Evolutionary conservation across 2,329 filamentous ascomycete genomes (phyloP).

Genomic region (Aspergillus quadricinctus): DNA sequence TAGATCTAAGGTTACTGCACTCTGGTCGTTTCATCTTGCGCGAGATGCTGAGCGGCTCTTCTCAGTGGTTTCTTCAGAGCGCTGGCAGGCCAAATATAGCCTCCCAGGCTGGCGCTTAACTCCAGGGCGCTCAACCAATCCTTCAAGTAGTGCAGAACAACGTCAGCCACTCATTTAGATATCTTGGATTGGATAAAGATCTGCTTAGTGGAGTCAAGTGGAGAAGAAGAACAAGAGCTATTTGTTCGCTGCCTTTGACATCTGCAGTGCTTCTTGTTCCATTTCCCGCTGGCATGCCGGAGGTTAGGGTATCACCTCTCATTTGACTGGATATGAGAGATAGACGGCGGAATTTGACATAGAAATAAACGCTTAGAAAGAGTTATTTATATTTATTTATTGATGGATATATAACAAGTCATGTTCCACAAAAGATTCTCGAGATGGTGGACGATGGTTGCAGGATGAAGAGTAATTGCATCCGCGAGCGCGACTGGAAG

Average conservation of each 20-base stretch:
- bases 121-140: conserved; percentile 21
- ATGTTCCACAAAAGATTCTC: not conserved
- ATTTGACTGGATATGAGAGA: not conserved
- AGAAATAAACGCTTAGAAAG: not conserved
- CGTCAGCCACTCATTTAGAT: conserved; percentile 3
- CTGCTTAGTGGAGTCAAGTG: not conserved
- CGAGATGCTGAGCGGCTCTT: conserved; percentile 11
- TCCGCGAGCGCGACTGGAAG: no score
- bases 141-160: not conserved
- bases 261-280: conserved; percentile 12
- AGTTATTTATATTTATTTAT: not conserved
- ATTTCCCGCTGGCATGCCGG: conserved; percentile 7
- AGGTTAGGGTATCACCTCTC: not conserved
- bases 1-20: not conserved
- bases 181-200: not conserved
- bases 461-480: not conserved
- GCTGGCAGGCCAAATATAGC: conserved; percentile 24
- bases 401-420: not conserved
- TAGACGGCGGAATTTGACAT: not conserved
- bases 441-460: not conserved
- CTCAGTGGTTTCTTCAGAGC: conserved; percentile 16
- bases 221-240: not conserved
- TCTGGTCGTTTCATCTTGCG: conserved; percentile 23
- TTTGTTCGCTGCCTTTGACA: conserved; percentile 4
- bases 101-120: conserved; percentile 24